Evolutionary conservation across 2,329 filamentous ascomycete species (phyloP).

Genomic region (Cyclaneusma minus): DNA sequence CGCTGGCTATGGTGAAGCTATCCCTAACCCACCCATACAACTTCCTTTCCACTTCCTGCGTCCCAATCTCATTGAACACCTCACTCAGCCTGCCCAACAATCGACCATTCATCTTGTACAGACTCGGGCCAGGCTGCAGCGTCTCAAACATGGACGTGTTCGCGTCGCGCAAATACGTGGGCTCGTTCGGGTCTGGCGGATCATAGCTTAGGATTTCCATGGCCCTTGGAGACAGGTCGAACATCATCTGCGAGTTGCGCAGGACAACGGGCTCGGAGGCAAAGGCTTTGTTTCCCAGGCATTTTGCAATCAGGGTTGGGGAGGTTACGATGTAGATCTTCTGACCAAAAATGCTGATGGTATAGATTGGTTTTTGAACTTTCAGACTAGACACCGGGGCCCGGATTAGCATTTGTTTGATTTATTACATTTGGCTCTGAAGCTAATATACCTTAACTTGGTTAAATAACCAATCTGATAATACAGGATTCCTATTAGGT

Average conservation of each 20-base stretch:
- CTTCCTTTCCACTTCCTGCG: constrained; percentile 17
- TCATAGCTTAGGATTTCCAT: constrained; percentile 16
- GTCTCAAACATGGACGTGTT: constrained; percentile 20
- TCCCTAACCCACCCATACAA: constrained; percentile 24
- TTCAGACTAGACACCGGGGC: constrained; percentile 9
- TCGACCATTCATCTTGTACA: constrained; percentile 20
- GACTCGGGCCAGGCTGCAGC: constrained; percentile 19
- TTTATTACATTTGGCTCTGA: not conserved
- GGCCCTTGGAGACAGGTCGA: constrained; percentile 20
- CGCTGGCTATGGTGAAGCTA: constrained; percentile 23
- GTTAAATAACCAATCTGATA: constrained; percentile 21
- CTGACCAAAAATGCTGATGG: constrained; percentile 26
- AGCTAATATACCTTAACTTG: constrained; percentile 20
- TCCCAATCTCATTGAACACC: constrained; percentile 13
- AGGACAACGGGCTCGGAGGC: constrained; percentile 26
- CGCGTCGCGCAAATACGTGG: constrained; percentile 19
- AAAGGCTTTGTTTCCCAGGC: constrained; percentile 24
- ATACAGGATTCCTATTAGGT: constrained; percentile 26
- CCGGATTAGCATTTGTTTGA: not conserved
- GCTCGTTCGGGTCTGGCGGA: constrained; percentile 15
- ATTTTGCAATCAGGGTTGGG: constrained; percentile 22
- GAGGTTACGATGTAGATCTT: constrained; percentile 29
- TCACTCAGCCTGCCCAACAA: constrained; percentile 20
- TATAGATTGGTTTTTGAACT: constrained; percentile 20
- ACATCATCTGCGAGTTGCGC: constrained; percentile 22